A percentile compares a stretch with the other conserved stretches of the same genome.
Conservation (phyloP, 2,329 filamentous ascomycete genomes). For the Alternaria longipes region DNA sequence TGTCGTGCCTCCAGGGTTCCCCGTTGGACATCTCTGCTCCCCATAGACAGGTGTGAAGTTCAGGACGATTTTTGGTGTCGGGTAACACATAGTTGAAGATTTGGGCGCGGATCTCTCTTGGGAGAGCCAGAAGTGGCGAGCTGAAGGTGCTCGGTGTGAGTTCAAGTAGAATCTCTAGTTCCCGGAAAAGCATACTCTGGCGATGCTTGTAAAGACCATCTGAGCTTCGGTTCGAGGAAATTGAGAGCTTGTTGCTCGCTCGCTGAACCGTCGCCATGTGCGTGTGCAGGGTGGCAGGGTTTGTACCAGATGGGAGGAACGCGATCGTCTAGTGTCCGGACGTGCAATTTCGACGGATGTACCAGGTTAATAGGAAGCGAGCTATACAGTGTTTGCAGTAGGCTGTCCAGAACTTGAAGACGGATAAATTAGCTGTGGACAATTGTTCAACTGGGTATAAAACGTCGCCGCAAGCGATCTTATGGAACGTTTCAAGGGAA, state of each 20-base stretch:
- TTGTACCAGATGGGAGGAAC: conserved; percentile 4
- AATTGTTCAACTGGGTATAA: neutral
- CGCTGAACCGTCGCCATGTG: conserved; percentile 24
- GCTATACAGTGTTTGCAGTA: neutral
- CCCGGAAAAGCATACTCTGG: conserved; percentile 45
- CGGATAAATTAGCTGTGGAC: neutral
- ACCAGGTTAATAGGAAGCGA: conserved; percentile 1
- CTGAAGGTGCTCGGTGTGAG: conserved; percentile 45
- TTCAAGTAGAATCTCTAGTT: conserved; percentile 47
- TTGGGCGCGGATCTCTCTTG: conserved; percentile 37
- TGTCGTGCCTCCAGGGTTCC: conserved; percentile 48
- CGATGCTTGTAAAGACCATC: conserved; percentile 42
- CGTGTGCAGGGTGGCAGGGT: conserved; percentile 4
- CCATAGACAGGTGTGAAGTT: conserved; percentile 49
- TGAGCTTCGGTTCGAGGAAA: conserved; percentile 35
- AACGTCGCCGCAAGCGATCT: conserved; percentile 3
- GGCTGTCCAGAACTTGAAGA: neutral
- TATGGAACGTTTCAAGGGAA: conserved; percentile 17
- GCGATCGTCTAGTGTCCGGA: conserved; percentile 2
- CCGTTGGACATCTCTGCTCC: conserved; percentile 44
- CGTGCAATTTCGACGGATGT: conserved; percentile 2
- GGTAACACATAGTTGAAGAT: conserved; percentile 43
- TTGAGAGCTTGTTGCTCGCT: conserved; percentile 34
- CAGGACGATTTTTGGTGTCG: conserved; percentile 28
- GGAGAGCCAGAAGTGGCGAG: conserved; percentile 44